Evolutionary conservation across 352 stramenopile genomes (phyloP), one percentile per base, ranked within the genome.

Genomic region (Phytophthora macrochlamydospora): DNA sequence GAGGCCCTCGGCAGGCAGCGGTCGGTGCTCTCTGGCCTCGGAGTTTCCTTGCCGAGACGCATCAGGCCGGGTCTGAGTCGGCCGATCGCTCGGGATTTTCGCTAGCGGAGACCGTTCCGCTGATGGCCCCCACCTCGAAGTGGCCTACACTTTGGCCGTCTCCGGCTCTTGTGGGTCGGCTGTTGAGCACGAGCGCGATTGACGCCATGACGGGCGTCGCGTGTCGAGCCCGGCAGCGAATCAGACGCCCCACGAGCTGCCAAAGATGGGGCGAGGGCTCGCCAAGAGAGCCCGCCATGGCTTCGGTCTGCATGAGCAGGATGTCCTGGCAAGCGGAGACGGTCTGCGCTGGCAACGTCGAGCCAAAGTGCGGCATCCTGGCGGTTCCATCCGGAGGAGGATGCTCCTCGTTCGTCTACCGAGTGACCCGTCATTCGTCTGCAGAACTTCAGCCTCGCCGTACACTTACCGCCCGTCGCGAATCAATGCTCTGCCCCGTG

Each of bases 111-210:
- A 12, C 38, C 28, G 14, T 70, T 66, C 51, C 56, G 63, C 63
- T 66, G 63, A 67, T 71, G 57, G 12, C 8, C 43, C 2, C 6
- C 35, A 11, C 35, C 0, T 49, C 43, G 43, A 49, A 49, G 43
- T 49, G 43, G 43, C 13, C 43, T 49, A 49, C 43, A 49, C 43
- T 49, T 49, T 49, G 43, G 12, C 4, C 11, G 14, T 30, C 38
- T 71, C 64, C 64, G 64, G 64, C 64, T 71, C 63, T 71, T 44
- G 50, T 37, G 40, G 9, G 14, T 24, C 40, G 18, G 38, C 11
- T 29, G 43, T 49, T 12, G 12, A 48, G 9, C 30, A 37, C 24
- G 32, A 24, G 40, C 14, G 43, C 30, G 32, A 42, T 33, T 24
- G 18, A 24, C 50, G 32, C 13, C 33, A 42, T 66, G 63, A 71